Conservation (phyloP, 306 rosid species). For the Inga laurina region DNA sequence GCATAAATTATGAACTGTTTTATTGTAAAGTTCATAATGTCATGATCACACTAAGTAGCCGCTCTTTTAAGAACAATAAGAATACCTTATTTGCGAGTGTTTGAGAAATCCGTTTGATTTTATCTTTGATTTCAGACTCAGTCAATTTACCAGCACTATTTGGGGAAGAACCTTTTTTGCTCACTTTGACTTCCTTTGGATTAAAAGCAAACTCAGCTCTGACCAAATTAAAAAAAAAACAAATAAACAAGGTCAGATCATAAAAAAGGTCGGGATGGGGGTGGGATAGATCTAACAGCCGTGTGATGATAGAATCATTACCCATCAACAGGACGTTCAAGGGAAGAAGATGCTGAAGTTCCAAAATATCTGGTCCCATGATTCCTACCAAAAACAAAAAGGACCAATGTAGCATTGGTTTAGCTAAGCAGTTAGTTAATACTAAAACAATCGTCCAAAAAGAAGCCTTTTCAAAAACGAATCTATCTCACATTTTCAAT, state of each 20-base stretch:
- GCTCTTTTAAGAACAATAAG: neutral
- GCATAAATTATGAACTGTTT: slow-evolving; percentile 10
- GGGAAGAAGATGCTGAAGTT: slow-evolving; percentile 47
- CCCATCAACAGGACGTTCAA: slow-evolving; percentile 58
- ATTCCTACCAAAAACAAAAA: slow-evolving; percentile 40
- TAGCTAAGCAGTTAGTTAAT: neutral
- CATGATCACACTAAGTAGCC: neutral
- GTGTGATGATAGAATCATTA: slow-evolving; percentile 28
- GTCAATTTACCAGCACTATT: slow-evolving; percentile 50
- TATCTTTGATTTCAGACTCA: slow-evolving; percentile 63
- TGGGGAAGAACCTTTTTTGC: slow-evolving; percentile 57
- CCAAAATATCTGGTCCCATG: slow-evolving; percentile 34
- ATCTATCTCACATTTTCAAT: neutral
- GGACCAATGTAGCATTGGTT: slow-evolving; percentile 6
- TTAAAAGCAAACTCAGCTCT: slow-evolving; percentile 78
- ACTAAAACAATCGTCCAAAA: slow-evolving; percentile 8
- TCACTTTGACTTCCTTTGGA: slow-evolving; percentile 66
- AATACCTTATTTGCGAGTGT: slow-evolving; percentile 69
- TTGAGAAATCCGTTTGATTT: slow-evolving; percentile 60
- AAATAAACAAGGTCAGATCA: slow-evolving; percentile 15
- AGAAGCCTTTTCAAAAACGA: neutral
- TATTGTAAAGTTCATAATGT: neutral
- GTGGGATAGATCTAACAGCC: neutral
- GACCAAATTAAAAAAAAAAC: neutral
- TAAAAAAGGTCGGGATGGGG: neutral